phyloP scores from a whole-genome alignment of 306 rosid species.

The Purshia tridentata region DNA sequence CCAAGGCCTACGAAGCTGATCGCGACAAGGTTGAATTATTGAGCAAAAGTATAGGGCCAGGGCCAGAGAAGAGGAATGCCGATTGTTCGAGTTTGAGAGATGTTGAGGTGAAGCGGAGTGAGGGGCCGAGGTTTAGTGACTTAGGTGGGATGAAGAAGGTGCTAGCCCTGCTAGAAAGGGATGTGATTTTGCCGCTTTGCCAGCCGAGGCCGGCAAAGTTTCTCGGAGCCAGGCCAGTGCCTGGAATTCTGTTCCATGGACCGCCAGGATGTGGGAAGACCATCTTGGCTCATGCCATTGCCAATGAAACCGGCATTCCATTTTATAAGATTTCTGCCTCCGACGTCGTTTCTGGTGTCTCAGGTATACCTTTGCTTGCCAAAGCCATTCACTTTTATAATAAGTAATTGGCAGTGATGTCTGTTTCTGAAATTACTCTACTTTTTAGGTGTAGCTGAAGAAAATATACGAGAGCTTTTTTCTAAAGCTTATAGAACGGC shows the following conservation, averaged over 20 bases:
- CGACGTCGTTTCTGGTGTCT: conserved; percentile 46
- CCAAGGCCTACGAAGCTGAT: too few relatives aligned
- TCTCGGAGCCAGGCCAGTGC: conserved; percentile 40
- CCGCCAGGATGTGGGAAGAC: conserved; percentile 81
- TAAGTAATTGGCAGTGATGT: not conserved
- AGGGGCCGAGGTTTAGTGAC: conserved; percentile 49
- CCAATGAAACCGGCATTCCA: conserved; percentile 53
- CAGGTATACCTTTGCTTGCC: conserved; percentile 32
- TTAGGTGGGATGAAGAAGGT: conserved; percentile 61
- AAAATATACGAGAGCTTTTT: conserved; percentile 61
- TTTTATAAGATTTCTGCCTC: conserved; percentile 51
- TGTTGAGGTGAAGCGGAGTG: too few relatives aligned
- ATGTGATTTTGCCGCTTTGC: conserved; percentile 39
- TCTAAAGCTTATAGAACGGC: conserved; percentile 62
- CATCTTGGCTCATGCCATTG: conserved; percentile 61
- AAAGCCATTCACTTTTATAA: not conserved
- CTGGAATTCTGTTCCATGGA: conserved; percentile 63
- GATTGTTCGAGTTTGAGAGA: too few relatives aligned
- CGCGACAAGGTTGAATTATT: too few relatives aligned
- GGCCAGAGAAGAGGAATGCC: too few relatives aligned
- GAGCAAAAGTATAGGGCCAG: too few relatives aligned
- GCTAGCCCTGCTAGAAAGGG: conserved; percentile 43
- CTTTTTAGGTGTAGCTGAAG: conserved; percentile 60
- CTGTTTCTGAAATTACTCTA: too few relatives aligned
- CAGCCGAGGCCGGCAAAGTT: conserved; percentile 37